Conservation (phyloP, 2,329 filamentous ascomycete genomes). For the Rhynchosporium graminicola region DNA sequence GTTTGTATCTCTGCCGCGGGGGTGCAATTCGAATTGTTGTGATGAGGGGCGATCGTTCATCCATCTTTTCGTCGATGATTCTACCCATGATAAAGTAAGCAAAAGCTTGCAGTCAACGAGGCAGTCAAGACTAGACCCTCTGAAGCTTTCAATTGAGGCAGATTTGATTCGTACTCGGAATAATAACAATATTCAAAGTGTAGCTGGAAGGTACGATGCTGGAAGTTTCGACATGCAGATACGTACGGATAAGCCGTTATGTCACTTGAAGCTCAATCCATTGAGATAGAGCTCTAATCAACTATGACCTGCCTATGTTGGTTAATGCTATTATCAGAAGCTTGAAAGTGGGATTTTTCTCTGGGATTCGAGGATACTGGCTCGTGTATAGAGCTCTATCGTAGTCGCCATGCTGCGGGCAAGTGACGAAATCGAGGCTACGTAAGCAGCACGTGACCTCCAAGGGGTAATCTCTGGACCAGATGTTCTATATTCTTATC, state of each 20-base stretch:
- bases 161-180: not conserved
- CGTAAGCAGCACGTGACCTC: constrained; percentile 8
- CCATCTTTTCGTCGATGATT: constrained; percentile 34
- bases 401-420: not conserved
- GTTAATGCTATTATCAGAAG: constrained; percentile 17
- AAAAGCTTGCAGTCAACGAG: not conserved
- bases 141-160: not conserved
- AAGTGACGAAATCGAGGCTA: constrained; percentile 2
- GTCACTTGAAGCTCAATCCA: not conserved
- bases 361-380: not conserved
- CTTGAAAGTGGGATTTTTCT: constrained; percentile 16
- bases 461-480: too few relatives aligned
- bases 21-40: constrained; percentile 59
- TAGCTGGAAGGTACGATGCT: not conserved
- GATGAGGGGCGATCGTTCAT: constrained; percentile 65
- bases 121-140: too few relatives aligned
- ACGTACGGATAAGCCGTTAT: constrained; percentile 5
- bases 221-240: not conserved
- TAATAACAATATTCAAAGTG: not conserved
- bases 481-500: too few relatives aligned
- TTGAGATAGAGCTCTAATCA: constrained; percentile 8
- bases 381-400: constrained; percentile 2
- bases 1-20: constrained; percentile 56
- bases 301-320: constrained; percentile 21
- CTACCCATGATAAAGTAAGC: constrained; percentile 22